Base-by-base conservation (phyloP, 2,329 filamentous ascomycete species). In the Hymenotorrendiella dingleyae region DNA sequence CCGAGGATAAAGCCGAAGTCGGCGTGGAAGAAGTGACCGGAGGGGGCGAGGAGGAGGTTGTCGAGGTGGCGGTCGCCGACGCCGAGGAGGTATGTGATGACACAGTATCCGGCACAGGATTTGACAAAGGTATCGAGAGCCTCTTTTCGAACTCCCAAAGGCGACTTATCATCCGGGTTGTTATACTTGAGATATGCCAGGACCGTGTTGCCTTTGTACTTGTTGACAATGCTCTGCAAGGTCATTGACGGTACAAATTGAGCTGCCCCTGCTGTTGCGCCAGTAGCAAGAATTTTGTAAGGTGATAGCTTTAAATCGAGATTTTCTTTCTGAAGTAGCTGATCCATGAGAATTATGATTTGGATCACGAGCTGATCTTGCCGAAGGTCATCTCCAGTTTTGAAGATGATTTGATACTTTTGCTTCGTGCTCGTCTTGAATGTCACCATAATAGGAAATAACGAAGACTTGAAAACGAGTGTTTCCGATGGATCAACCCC, bases 1-100 rank as follows among this genome's bases (percentile, higher is more conserved):
- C 93, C 93, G 1, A 98, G 82, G 49, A 98, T 98, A 65, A 94
- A 98, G 30, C 94, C 93, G 58, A 98, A 98, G 64, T 98, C 93
- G 22, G 91, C 90, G 62, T 98, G 93, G 74, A 98, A 96, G 71
- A 98, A 98, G 64, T 94, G 88, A 0, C 81, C 93, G 54, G 90
- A 84, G 1, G 93, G 90, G 0, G 89, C 80, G 4, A 98, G 78
- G 20, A 98, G 80, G 1, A 98, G 78, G 58, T 98, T 98, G 63
- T 98, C 93, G 2, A 97, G 75, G 65, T 98, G 93, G 2, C 93
- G 82, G 62, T 98, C 93, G 16, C 93, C 93, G 3, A 98, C 93
- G 23, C 93, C 94, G 10, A 98, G 78, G 12, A 98, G 86, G 63
- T 98, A 98, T 0, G 94, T 98, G 54, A 98, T 96, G 11, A 98